Percentiles rank a stretch among this genome's conserved stretches.
These are phyloP conservation scores for Sporothrix mexicana DNA, from an alignment of 2,329 filamentous ascomycete species.

Conservation along the genomic window DNA sequence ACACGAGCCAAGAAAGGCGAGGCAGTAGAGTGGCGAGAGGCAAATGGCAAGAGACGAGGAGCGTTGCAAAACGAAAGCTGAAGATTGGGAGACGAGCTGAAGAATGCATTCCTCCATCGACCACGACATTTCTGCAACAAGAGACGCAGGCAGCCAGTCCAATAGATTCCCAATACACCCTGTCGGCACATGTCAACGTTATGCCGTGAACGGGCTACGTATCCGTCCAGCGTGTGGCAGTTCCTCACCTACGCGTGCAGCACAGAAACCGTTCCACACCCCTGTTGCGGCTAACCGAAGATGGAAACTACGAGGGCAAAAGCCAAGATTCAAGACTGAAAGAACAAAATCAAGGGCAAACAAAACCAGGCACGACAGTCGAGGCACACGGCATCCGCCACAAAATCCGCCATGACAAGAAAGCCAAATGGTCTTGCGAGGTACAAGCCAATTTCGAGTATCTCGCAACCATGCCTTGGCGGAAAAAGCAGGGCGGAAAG, in stretches of 20 bases:
- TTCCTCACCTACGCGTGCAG: neutral
- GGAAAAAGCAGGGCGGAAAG: neutral
- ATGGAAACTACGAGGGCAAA: slow-evolving; percentile 16
- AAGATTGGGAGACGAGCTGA: neutral
- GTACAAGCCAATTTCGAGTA: neutral
- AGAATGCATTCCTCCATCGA: neutral
- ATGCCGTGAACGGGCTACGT: slow-evolving; percentile 25
- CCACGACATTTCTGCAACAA: neutral
- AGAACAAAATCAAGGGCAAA: neutral
- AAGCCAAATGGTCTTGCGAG: neutral
- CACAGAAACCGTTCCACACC: slow-evolving; percentile 11
- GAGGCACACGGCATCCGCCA: neutral
- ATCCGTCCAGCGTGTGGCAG: slow-evolving; percentile 15
- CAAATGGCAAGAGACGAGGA: neutral
- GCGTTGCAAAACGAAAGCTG: neutral
- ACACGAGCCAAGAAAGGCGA: slow-evolving; percentile 9
- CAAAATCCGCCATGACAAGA: too few species aligned
- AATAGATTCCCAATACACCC: slow-evolving; percentile 1
- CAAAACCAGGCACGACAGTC: neutral
- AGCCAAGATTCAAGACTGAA: neutral
- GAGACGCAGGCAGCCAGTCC: neutral
- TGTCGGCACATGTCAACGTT: slow-evolving; percentile 18
- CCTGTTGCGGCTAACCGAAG: slow-evolving; percentile 29
- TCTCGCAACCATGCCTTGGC: neutral
- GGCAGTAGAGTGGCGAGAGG: neutral